Base-by-base conservation (phyloP, 345 rosid species). In the Linum usitatissimum region DNA sequence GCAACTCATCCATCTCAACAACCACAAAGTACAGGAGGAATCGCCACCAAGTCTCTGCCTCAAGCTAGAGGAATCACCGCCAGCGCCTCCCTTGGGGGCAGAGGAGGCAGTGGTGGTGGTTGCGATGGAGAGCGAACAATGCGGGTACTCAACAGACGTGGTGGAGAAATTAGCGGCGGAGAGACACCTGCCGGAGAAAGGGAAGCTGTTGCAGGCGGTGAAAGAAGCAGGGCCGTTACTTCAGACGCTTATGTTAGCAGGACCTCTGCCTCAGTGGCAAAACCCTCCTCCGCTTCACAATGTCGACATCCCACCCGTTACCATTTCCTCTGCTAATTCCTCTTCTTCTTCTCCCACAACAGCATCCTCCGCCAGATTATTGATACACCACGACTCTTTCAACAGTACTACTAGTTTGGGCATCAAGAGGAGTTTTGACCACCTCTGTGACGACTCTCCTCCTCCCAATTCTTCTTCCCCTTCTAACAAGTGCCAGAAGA, bases 231-330 rank as follows among this genome's bases (percentile, higher is more conserved):
- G 90, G 3, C 94, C 94, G 0, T 83, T 86, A 18, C 75, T 86
- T 34, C 84, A 82, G 73, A 84, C 78, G 59, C 83, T 86, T 65
- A 71, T 86, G 34, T 57, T 84, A 63, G 94, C 94, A 0, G 94
- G 94, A 23, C 88, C 86, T 14, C 86, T 86, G 19, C 94, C 94
- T 60, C 90, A 77, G 51, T 86, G 94, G 94, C 86, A 82, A 57
- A 84, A 82, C 64, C 94, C 94, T 0, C 94, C 93, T 1, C 80
- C 73, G 34, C 70, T 86, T 1, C 68, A 81, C 77, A 64, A 79
- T 71, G 67, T 83, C 30, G 84, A 86, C 40, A 86, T 86, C 21
- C 90, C 93, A 18, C 91, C 86, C 0, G 81, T 85, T 38, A 66
- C 75, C 63, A 78, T 83, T 66, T 77, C 86, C 57, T 71, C 84